phyloP scores from a whole-genome alignment of 2,329 filamentous ascomycete species.

The Colletotrichum truncatum region DNA sequence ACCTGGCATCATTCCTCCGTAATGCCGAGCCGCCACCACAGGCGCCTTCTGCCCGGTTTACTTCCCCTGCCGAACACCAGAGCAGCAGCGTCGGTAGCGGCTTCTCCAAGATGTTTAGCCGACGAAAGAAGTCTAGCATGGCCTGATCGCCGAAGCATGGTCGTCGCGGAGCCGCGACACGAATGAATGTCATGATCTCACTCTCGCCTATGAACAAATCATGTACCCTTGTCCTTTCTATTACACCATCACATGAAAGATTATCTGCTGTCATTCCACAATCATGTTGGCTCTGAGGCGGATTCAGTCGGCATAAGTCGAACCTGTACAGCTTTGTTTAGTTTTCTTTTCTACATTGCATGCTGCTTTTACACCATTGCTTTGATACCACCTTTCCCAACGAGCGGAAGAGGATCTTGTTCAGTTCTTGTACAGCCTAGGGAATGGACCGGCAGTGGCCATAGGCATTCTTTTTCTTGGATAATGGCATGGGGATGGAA shows the following conservation, averaged over 20 bases:
- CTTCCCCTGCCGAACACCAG: slow-evolving; percentile 32
- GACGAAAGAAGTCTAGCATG: slow-evolving; percentile 56
- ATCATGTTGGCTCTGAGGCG: neutral
- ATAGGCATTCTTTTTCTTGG: slow-evolving; percentile 1
- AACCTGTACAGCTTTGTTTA: neutral
- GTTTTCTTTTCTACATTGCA: neutral
- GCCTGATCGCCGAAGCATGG: slow-evolving; percentile 34
- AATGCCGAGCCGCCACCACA: slow-evolving; percentile 71
- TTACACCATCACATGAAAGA: neutral
- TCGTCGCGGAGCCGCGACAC: slow-evolving; percentile 21
- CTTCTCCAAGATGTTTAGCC: slow-evolving; percentile 58
- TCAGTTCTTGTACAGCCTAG: slow-evolving; percentile 12
- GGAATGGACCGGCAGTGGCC: neutral
- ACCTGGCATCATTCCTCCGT: slow-evolving; percentile 77
- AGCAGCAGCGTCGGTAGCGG: slow-evolving; percentile 49
- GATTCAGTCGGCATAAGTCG: neutral
- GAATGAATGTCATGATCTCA: slow-evolving; percentile 25
- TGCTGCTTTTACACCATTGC: slow-evolving; percentile 6
- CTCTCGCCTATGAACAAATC: slow-evolving; percentile 11
- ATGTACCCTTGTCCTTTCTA: slow-evolving; percentile 1
- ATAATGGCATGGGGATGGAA: slow-evolving; percentile 11
- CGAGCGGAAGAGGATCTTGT: slow-evolving; percentile 19
- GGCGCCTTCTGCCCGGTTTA: slow-evolving; percentile 36
- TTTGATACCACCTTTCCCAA: slow-evolving; percentile 27
- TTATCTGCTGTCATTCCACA: neutral